phyloP scores from a whole-genome alignment of 305 asterid genomes.

The Rubia peregrina region DNA sequence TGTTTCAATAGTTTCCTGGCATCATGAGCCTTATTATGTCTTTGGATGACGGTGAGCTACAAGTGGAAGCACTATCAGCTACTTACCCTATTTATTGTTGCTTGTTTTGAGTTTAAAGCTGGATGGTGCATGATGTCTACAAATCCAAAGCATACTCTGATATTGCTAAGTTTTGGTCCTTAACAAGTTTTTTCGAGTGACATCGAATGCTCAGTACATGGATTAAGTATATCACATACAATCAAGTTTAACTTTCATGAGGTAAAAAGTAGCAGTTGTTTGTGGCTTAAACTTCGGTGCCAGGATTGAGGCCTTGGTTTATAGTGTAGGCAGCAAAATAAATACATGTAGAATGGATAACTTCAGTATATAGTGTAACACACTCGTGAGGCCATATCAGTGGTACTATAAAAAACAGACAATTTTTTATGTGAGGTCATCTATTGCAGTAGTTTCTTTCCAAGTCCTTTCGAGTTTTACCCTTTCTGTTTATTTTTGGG shows the following conservation, averaged over 20 bases:
- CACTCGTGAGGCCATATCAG: no score
- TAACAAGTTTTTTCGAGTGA: not conserved
- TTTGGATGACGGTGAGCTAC: not conserved
- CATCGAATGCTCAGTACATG: not conserved
- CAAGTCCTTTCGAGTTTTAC: not conserved
- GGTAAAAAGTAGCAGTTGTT: not conserved
- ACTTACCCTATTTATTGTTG: not conserved
- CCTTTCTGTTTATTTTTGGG: not conserved
- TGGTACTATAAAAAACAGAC: not conserved
- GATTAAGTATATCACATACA: not conserved
- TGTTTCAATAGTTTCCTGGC: not conserved
- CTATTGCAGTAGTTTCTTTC: slow-evolving; percentile 3
- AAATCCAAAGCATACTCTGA: not conserved
- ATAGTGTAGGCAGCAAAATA: not conserved
- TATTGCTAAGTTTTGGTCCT: not conserved
- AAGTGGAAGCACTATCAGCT: not conserved
- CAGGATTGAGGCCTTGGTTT: not conserved
- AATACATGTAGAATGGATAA: not conserved
- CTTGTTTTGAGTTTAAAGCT: not conserved
- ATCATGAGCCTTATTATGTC: not conserved
- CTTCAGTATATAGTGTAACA: not conserved
- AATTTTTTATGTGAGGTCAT: no score
- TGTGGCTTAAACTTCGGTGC: not conserved
- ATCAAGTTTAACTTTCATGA: not conserved
- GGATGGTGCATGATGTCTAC: not conserved